Base-by-base conservation (phyloP, 768 basidiomycete species). In the Panus rudis region DNA sequence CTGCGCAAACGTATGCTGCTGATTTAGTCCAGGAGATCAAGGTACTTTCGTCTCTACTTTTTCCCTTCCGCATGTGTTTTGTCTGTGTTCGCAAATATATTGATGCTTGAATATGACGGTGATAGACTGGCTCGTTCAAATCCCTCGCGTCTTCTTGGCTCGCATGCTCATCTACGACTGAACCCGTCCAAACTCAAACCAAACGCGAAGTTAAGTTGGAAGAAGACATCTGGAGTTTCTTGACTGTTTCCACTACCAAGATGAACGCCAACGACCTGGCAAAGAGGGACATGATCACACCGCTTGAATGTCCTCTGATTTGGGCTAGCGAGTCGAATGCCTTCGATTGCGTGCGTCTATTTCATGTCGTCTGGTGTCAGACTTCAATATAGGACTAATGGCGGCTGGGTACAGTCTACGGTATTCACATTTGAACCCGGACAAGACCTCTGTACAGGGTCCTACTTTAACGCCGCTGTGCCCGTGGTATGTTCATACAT, bases 1-100 rank as follows among this genome's bases (percentile, higher is more conserved):
- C n/a, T 25, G 50, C 50, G 4, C 21, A 35, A 21, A 53, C 47
- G 2, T 59, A 57, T 33, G 56, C 54, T 4, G 25, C 46, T 6
- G 46, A 50, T 27, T 49, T 59, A 14, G 37, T 57, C 31, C 19
- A 42, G 17, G n/a, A 45, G 23, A 75, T 77, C 48, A 61, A 70
- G 68, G 62, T 63, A 23, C 12, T 31, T n/a, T n/a, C n/a, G n/a
- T n/a, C n/a, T n/a, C n/a, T n/a, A n/a, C n/a, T n/a, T n/a, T n/a
- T n/a, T n/a, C n/a, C n/a, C n/a, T n/a, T n/a, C n/a, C n/a, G n/a
- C n/a, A n/a, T n/a, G n/a, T n/a, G n/a, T n/a, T n/a, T n/a, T n/a
- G n/a, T n/a, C n/a, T n/a, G n/a, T n/a, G n/a, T n/a, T n/a, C n/a
- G n/a, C n/a, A n/a, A n/a, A n/a, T n/a, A n/a, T n/a, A n/a, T n/a